These are phyloP conservation scores for Ochetophila trinervis DNA, from an alignment of 306 rosid genomes.

Conservation along the genomic window DNA sequence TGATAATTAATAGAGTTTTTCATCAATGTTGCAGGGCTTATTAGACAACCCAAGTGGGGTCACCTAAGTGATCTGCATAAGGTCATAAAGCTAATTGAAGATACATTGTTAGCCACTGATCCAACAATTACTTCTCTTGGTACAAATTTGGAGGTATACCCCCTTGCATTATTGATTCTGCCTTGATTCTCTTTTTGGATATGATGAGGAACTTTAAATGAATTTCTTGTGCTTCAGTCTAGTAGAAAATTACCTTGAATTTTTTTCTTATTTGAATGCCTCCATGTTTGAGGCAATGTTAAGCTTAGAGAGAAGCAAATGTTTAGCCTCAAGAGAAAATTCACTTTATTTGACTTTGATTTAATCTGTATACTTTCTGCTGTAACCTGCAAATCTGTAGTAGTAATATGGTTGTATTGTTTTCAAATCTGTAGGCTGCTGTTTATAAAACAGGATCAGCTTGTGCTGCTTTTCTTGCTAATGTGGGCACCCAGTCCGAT, in stretches of 20 bases:
- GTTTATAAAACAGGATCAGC: conserved; percentile 64
- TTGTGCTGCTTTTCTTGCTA: conserved; percentile 91
- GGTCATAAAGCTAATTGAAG: conserved; percentile 84
- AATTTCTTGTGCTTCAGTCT: conserved; percentile 9
- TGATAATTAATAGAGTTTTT: conserved; percentile 14
- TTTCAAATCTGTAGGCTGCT: conserved; percentile 50
- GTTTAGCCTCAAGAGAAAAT: too few species aligned
- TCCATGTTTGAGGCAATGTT: too few species aligned
- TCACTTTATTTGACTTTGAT: not conserved
- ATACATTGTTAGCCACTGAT: conserved; percentile 70
- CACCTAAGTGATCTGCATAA: conserved; percentile 86
- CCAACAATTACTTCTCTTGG: conserved; percentile 69
- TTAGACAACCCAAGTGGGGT: conserved; percentile 97
- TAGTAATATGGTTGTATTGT: conserved; percentile 6
- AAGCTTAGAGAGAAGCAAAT: too few species aligned
- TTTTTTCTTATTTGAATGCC: conserved; percentile 2
- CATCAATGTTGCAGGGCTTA: conserved; percentile 52
- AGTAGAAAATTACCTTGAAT: not conserved
- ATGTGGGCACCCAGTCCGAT: conserved; percentile 51
- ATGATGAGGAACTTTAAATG: not conserved
- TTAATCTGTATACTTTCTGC: conserved; percentile 12
- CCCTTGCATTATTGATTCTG: not conserved
- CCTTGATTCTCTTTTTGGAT: conserved; percentile 1
- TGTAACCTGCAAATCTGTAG: not conserved
- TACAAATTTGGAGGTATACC: conserved; percentile 65